A percentile compares a stretch with the other conserved stretches of the same genome.
These are phyloP conservation scores for Fusarium guadeloupense DNA, from an alignment of 2,329 filamentous ascomycete species.

Conservation along the genomic window DNA sequence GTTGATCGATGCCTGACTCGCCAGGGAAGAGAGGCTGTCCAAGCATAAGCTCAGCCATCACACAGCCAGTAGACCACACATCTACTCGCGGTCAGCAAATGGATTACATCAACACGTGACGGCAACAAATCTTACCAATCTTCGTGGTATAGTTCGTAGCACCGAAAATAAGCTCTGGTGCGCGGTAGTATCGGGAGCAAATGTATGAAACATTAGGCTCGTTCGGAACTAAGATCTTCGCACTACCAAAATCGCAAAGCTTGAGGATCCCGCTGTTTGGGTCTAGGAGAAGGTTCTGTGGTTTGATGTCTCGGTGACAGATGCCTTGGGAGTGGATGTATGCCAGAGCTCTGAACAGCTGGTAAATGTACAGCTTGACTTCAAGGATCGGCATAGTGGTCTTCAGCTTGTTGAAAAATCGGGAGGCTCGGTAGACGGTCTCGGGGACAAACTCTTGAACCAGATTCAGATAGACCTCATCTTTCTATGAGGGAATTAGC, in stretches of 20 bases:
- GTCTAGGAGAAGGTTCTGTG: slow-evolving; percentile 94
- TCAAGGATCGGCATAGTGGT: slow-evolving; percentile 99
- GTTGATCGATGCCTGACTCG: slow-evolving; percentile 97
- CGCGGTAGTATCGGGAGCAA: slow-evolving; percentile 98
- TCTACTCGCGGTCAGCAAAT: slow-evolving; percentile 70
- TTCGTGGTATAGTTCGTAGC: slow-evolving; percentile 99
- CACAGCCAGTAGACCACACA: slow-evolving; percentile 98
- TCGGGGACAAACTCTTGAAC: slow-evolving; percentile 98
- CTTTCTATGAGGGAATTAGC: slow-evolving; percentile 69
- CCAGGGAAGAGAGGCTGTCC: slow-evolving; percentile 97
- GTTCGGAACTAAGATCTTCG: slow-evolving; percentile 98
- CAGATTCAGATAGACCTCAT: slow-evolving; percentile 98
- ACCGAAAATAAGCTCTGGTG: slow-evolving; percentile 97
- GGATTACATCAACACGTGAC: background rate
- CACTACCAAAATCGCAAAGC: slow-evolving; percentile 98
- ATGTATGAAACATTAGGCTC: slow-evolving; percentile 99
- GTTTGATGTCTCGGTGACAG: slow-evolving; percentile 99
- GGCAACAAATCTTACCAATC: slow-evolving; percentile 76
- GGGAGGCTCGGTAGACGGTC: slow-evolving; percentile 96
- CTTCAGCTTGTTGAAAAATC: slow-evolving; percentile 99
- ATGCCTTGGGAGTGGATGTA: slow-evolving; percentile 99
- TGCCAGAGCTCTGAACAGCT: slow-evolving; percentile 96
- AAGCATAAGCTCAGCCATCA: slow-evolving; percentile 99
- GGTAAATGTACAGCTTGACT: slow-evolving; percentile 99
- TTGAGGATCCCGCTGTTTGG: slow-evolving; percentile 92